Conservation (phyloP, 768 basidiomycete genomes). For the Cystoderma amianthinum region DNA sequence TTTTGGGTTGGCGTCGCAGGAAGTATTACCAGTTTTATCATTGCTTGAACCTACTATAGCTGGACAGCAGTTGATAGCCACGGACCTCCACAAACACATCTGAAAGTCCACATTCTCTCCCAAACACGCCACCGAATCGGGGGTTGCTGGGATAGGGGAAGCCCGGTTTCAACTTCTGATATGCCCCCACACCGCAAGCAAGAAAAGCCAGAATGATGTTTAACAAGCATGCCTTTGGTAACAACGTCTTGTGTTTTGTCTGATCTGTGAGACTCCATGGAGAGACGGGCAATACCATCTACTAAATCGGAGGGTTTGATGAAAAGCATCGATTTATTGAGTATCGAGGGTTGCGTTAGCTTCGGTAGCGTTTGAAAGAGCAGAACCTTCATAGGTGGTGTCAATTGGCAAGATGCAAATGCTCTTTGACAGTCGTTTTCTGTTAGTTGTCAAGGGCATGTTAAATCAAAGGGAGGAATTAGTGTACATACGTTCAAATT, state of each 20-base stretch:
- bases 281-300: slow-evolving; percentile 46
- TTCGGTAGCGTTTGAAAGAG: slow-evolving; percentile 37
- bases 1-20: too few species aligned
- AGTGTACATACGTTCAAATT: slow-evolving; percentile 26
- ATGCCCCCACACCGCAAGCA: slow-evolving; percentile 64
- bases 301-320: slow-evolving; percentile 68
- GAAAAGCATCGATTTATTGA: slow-evolving; percentile 64
- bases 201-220: slow-evolving; percentile 25
- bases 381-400: slow-evolving; percentile 31
- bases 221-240: slow-evolving; percentile 47
- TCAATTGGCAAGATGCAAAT: slow-evolving; percentile 56
- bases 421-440: slow-evolving; percentile 44
- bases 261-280: slow-evolving; percentile 23
- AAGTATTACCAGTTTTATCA: background rate
- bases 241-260: slow-evolving; percentile 52
- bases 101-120: slow-evolving; percentile 52
- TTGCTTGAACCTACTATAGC: background rate
- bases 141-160: slow-evolving; percentile 15
- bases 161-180: slow-evolving; percentile 34
- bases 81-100: slow-evolving; percentile 67
- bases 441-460: slow-evolving; percentile 16
- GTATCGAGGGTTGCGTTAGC: slow-evolving; percentile 38
- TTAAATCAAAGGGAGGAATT: background rate
- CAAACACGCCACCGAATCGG: slow-evolving; percentile 48
- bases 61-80: slow-evolving; percentile 30